Percentiles rank a stretch among this genome's conserved stretches.
phyloP scores from a whole-genome alignment of 2,329 filamentous ascomycete genomes.

The Dactylellina drechsleri region DNA sequence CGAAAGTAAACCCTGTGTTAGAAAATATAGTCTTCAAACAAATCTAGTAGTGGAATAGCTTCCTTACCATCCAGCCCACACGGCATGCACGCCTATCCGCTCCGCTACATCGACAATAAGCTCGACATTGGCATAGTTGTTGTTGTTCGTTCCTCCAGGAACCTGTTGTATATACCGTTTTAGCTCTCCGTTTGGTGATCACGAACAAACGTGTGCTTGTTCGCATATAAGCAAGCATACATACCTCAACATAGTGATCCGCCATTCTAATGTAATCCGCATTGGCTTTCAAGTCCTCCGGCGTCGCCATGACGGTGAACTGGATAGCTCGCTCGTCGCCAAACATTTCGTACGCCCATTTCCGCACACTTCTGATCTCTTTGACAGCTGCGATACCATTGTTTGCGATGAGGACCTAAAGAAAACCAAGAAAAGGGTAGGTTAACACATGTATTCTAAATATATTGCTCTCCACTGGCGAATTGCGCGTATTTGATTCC shows the following conservation, averaged over 20 bases:
- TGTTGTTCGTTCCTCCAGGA: constrained; percentile 98
- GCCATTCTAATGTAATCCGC: constrained; percentile 99
- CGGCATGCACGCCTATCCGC: constrained; percentile 97
- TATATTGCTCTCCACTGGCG: not conserved
- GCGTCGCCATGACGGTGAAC: constrained; percentile 99
- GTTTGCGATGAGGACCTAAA: constrained; percentile 95
- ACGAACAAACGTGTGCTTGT: not conserved
- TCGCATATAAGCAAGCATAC: constrained; percentile 52
- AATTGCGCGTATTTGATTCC: not conserved
- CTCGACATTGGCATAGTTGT: constrained; percentile 99
- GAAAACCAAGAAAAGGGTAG: not conserved
- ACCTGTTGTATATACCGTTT: constrained; percentile 66
- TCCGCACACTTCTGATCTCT: constrained; percentile 97
- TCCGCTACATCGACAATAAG: constrained; percentile 98
- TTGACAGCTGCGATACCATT: constrained; percentile 99
- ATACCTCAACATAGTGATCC: constrained; percentile 93
- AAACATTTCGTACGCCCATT: constrained; percentile 99
- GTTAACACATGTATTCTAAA: no score
- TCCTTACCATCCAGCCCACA: constrained; percentile 96
- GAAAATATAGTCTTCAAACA: constrained; percentile 6
- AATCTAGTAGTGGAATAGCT: not conserved
- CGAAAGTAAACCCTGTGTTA: not conserved
- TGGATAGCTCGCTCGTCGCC: constrained; percentile 98
- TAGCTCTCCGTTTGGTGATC: constrained; percentile 10
- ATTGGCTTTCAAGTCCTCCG: constrained; percentile 95